Conservation (phyloP, 768 basidiomycete species). For the Boletus bicolor region DNA sequence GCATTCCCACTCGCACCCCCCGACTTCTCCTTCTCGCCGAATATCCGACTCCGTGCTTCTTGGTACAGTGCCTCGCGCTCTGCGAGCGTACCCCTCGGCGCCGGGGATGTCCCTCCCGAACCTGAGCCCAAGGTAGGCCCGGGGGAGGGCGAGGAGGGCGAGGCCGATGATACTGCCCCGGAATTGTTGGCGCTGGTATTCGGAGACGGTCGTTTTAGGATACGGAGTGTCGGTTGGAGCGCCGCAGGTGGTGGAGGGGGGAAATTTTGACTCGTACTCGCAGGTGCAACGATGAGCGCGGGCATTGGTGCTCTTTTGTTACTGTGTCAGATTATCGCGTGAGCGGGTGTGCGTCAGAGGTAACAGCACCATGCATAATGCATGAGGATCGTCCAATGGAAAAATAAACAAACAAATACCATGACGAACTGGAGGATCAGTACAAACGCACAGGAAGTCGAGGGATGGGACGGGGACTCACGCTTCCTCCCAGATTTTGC, state of each 20-base stretch:
- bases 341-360: neutral
- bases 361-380: neutral
- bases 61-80: conserved; percentile 73
- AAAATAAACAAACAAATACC: neutral
- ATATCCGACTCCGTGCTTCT: conserved; percentile 72
- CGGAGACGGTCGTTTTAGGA: conserved; percentile 64
- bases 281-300: conserved; percentile 45
- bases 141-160: conserved; percentile 17
- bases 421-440: conserved; percentile 13
- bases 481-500: conserved; percentile 69
- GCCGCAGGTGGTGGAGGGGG: conserved; percentile 53
- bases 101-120: conserved; percentile 9
- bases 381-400: neutral
- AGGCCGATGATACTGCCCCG: neutral
- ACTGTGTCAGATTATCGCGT: conserved; percentile 32
- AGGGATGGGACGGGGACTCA: conserved; percentile 36
- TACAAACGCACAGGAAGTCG: conserved; percentile 1
- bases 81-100: conserved; percentile 38
- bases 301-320: conserved; percentile 70
- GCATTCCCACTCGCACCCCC: neutral
- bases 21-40: conserved; percentile 37
- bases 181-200: neutral
- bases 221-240: conserved; percentile 62
- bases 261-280: conserved; percentile 36
- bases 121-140: conserved; percentile 4